These are phyloP conservation scores for Lignosus rhinocerotis DNA, from an alignment of 1,284 basidiomycete species.

Conservation along the genomic window DNA sequence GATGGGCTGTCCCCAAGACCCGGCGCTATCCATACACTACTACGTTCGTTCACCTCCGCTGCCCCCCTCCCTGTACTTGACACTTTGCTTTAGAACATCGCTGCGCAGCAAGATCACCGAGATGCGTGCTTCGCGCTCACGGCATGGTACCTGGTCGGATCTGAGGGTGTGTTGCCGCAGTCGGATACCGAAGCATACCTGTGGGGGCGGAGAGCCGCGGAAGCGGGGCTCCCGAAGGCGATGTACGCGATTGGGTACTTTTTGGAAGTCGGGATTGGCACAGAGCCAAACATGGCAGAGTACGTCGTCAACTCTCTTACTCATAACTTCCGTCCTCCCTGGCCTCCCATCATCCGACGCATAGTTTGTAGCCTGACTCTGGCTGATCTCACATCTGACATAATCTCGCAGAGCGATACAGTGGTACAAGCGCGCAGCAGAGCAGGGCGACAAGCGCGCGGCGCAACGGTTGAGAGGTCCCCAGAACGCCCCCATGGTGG, in stretches of 20 bases:
- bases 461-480: conserved; percentile 78
- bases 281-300: conserved; percentile 66
- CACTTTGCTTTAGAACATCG: conserved; percentile 75
- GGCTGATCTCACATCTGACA: neutral
- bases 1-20: conserved; percentile 98
- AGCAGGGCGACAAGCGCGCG: conserved; percentile 95
- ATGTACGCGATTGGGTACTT: conserved; percentile 99
- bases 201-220: conserved; percentile 91
- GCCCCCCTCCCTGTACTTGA: conserved; percentile 2
- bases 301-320: conserved; percentile 36
- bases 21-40: conserved; percentile 97
- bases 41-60: conserved; percentile 64
- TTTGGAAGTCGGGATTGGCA: conserved; percentile 90
- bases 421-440: conserved; percentile 90
- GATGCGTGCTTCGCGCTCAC: conserved; percentile 98
- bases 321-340: neutral
- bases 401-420: conserved; percentile 57
- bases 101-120: conserved; percentile 94
- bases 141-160: conserved; percentile 99
- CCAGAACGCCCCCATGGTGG: conserved; percentile 52
- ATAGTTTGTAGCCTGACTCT: neutral
- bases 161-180: conserved; percentile 95
- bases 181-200: conserved; percentile 97
- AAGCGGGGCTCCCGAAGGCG: conserved; percentile 87
- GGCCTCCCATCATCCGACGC: neutral